phyloP scores from a whole-genome alignment of 176 grass and related monocot species.

The Carex parvula region DNA sequence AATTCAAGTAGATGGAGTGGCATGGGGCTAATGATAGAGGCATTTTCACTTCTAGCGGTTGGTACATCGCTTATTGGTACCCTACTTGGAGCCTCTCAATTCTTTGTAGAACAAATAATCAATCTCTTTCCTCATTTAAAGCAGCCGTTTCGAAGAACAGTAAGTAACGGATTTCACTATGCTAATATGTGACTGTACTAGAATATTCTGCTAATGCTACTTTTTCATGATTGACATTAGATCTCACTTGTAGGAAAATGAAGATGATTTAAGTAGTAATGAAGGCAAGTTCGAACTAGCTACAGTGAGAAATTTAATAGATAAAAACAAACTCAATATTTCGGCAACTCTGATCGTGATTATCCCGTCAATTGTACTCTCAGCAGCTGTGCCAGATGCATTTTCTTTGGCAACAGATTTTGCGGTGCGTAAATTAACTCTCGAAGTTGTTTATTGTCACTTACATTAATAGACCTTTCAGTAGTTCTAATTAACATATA shows the following conservation, averaged over 20 bases:
- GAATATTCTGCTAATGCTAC: neutral
- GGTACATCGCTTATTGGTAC: conserved; percentile 73
- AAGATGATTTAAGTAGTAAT: neutral
- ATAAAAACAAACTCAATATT: conserved; percentile 36
- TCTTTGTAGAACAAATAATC: conserved; percentile 74
- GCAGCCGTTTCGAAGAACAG: conserved; percentile 8
- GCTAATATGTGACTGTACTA: neutral
- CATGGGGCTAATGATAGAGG: conserved; percentile 42
- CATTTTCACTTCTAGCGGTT: conserved; percentile 75
- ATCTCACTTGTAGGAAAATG: neutral
- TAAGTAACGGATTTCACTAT: neutral
- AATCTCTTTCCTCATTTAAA: conserved; percentile 25
- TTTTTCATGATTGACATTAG: neutral
- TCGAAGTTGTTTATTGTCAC: neutral
- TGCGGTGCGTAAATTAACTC: conserved; percentile 40
- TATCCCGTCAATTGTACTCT: conserved; percentile 49
- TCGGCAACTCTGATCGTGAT: conserved; percentile 40
- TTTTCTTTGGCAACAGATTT: conserved; percentile 64
- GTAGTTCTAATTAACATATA: neutral
- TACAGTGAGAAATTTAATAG: neutral
- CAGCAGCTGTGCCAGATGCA: conserved; percentile 44
- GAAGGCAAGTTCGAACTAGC: conserved; percentile 9
- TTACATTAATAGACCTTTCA: neutral
- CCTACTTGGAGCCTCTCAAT: conserved; percentile 63
- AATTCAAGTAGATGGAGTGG: conserved; percentile 45